phyloP scores from a whole-genome alignment of 2,329 filamentous ascomycete species.

The Epichloe sibirici region DNA sequence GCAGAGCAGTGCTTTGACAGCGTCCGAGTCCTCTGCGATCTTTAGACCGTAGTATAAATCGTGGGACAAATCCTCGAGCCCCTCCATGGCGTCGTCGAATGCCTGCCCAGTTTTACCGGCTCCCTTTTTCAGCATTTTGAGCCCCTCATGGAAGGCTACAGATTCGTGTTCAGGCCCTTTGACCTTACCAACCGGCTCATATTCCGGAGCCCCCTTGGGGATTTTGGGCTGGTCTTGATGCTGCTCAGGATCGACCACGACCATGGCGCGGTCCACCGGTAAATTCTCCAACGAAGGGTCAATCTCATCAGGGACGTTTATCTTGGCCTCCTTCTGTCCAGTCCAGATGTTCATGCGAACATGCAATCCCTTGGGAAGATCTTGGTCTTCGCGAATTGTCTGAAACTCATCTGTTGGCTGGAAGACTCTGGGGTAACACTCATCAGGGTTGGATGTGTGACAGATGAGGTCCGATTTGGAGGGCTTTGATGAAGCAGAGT shows the following conservation, averaged over 20 bases:
- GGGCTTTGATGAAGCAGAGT: conserved; percentile 19
- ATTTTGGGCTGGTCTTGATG: conserved; percentile 20
- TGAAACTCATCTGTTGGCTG: conserved; percentile 54
- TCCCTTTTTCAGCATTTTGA: conserved; percentile 38
- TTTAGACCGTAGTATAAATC: conserved; percentile 59
- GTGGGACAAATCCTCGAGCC: conserved; percentile 51
- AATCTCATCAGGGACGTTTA: conserved; percentile 45
- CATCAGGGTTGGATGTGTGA: conserved; percentile 43
- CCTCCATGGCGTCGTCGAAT: conserved; percentile 40
- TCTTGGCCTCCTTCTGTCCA: conserved; percentile 52
- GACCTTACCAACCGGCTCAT: conserved; percentile 45
- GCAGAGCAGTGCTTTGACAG: conserved; percentile 44
- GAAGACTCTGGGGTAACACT: conserved; percentile 56
- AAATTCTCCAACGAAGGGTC: conserved; percentile 36
- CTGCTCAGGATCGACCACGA: conserved; percentile 39
- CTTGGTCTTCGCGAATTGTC: conserved; percentile 49
- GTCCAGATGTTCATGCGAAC: conserved; percentile 53
- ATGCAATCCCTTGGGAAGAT: conserved; percentile 52
- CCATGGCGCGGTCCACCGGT: conserved; percentile 38
- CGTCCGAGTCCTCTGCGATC: conserved; percentile 42
- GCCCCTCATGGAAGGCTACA: conserved; percentile 25
- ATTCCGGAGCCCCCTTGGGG: conserved; percentile 40
- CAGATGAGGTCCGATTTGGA: conserved; percentile 49
- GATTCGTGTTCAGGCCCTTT: conserved; percentile 32
- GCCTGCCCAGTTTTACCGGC: conserved; percentile 17